A percentile compares a stretch with the other conserved stretches of the same genome.
Evolutionary conservation across 2,329 filamentous ascomycete species (phyloP).

Genomic region (Calonectria crousiana): DNA sequence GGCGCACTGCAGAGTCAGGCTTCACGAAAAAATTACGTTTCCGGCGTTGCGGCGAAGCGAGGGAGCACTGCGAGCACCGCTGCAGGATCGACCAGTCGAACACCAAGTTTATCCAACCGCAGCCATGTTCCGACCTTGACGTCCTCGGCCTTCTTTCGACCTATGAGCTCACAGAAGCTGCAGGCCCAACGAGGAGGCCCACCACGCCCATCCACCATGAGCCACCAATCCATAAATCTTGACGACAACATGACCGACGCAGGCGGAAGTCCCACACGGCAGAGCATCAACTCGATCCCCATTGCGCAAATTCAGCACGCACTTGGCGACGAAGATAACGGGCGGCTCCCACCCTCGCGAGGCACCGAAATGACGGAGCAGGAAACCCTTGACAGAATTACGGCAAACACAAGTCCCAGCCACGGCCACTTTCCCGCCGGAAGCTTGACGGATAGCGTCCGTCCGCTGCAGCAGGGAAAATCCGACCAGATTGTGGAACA

Average conservation of each 20-base stretch:
- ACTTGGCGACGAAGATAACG: conserved; percentile 58
- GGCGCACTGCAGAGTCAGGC: conserved; percentile 66
- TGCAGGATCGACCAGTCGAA: conserved; percentile 64
- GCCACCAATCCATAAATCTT: conserved; percentile 50
- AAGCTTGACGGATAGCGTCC: conserved; percentile 82
- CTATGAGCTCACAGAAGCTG: conserved; percentile 95
- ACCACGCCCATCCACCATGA: conserved; percentile 57
- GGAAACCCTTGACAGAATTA: conserved; percentile 76
- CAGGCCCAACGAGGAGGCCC: conserved; percentile 85
- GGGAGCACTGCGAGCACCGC: conserved; percentile 57
- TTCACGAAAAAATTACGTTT: conserved; percentile 63
- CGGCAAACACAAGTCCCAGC: conserved; percentile 80
- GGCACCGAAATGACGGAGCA: conserved; percentile 86
- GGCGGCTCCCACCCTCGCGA: conserved; percentile 75
- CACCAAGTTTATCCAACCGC: conserved; percentile 75
- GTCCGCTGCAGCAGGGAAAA: conserved; percentile 77
- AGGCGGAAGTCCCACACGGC: conserved; percentile 60
- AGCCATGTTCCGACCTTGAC: conserved; percentile 92
- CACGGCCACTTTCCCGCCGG: conserved; percentile 66
- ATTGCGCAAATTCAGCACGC: conserved; percentile 48
- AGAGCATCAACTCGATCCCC: conserved; percentile 69
- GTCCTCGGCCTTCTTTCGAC: conserved; percentile 92
- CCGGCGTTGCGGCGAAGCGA: conserved; percentile 59
- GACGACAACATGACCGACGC: conserved; percentile 57
- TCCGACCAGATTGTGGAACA: conserved; percentile 52